Conservation (phyloP, 441 rosid species). For the Erodium texanum region DNA sequence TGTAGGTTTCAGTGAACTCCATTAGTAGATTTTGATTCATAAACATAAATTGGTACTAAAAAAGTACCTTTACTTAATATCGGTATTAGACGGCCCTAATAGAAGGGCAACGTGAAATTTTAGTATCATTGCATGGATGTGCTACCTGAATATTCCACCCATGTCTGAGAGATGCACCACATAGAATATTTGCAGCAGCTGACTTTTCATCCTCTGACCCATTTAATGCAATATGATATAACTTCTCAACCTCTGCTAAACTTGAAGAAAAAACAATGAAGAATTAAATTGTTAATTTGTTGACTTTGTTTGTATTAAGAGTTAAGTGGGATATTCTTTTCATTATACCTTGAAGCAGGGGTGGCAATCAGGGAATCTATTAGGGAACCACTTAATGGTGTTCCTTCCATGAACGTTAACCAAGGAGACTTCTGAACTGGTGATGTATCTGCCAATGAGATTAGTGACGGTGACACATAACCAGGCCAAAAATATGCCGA, state of each 20-base stretch:
- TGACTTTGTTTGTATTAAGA: not conserved
- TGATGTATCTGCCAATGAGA: slow-evolving; percentile 31
- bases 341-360: slow-evolving; percentile 51
- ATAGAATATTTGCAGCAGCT: slow-evolving; percentile 57
- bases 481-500: slow-evolving; percentile 62
- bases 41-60: not conserved
- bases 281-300: slow-evolving; percentile 15
- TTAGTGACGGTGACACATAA: slow-evolving; percentile 36
- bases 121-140: slow-evolving; percentile 6
- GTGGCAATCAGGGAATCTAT: slow-evolving; percentile 34
- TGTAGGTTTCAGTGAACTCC: not conserved
- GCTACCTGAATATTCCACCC: slow-evolving; percentile 76
- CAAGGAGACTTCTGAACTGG: slow-evolving; percentile 45
- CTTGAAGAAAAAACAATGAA: slow-evolving; percentile 30
- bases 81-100: not conserved
- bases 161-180: slow-evolving; percentile 50
- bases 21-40: not conserved
- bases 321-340: not conserved
- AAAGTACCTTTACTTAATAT: not conserved
- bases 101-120: not conserved
- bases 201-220: slow-evolving; percentile 48
- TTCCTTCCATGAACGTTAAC: slow-evolving; percentile 56
- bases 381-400: slow-evolving; percentile 36
- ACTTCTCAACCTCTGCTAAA: slow-evolving; percentile 49
- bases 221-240: slow-evolving; percentile 45